Percentiles rank a stretch among this genome's conserved stretches.
Conservation (phyloP, 1,284 basidiomycete species). For the Ceratobasidium sp. region DNA sequence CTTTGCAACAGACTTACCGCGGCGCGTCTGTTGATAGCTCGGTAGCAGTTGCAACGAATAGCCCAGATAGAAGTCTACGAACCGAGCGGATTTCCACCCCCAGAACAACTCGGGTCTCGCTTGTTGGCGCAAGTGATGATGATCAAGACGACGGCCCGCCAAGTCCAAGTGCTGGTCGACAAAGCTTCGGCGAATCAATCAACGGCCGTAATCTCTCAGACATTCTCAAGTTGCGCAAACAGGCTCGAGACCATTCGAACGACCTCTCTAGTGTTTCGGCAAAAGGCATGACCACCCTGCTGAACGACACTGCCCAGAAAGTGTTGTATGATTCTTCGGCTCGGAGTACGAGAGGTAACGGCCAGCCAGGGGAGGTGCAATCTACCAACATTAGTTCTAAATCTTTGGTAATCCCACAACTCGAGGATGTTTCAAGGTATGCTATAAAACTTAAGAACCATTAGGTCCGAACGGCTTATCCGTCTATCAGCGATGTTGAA, state of each 20-base stretch:
- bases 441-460: no score
- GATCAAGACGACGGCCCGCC: slow-evolving; percentile 8
- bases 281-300: neutral
- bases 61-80: slow-evolving; percentile 11
- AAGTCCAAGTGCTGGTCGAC: slow-evolving; percentile 19
- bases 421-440: neutral
- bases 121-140: neutral
- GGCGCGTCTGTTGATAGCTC: slow-evolving; percentile 11
- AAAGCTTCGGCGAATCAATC: slow-evolving; percentile 1
- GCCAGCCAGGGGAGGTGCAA: no score
- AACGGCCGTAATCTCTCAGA: slow-evolving; percentile 18
- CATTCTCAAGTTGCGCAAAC: slow-evolving; percentile 3
- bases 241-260: neutral
- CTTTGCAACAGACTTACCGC: neutral
- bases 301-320: neutral
- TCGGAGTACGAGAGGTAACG: neutral
- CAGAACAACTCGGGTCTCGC: neutral
- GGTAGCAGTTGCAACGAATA: neutral
- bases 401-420: neutral
- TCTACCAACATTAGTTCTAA: neutral
- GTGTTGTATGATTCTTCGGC: neutral
- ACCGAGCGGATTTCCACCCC: slow-evolving; percentile 21
- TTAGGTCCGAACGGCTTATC: no score
- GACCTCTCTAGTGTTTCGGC: neutral
- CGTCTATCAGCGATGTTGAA: neutral